A percentile compares a stretch with the other conserved stretches of the same genome.
Evolutionary conservation across 1,284 basidiomycete species (phyloP).

Genomic region (Sporisorium exsertum): DNA sequence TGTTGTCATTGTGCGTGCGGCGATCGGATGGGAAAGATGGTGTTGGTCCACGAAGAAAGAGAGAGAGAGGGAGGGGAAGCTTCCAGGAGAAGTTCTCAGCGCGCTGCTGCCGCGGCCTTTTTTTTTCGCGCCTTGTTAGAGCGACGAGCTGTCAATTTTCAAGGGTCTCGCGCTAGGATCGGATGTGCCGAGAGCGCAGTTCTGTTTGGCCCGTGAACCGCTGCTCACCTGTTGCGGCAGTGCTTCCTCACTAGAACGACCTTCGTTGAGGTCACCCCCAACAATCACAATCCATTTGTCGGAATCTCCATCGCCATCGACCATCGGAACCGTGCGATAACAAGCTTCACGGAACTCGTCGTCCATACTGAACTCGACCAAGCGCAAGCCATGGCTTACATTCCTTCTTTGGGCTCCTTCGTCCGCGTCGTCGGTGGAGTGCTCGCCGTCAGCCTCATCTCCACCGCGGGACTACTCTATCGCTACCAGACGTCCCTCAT

Average conservation of each 20-base stretch:
- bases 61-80: too few species aligned
- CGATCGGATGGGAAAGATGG: not conserved
- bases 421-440: conserved; percentile 50
- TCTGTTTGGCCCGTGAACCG: conserved; percentile 1
- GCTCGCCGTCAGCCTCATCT: conserved; percentile 54
- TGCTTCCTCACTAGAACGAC: not conserved
- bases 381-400: conserved; percentile 35
- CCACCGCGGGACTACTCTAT: conserved; percentile 64
- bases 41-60: conserved; percentile 4
- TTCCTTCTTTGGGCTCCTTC: conserved; percentile 42
- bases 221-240: too few species aligned
- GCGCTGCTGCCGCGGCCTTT: too few species aligned
- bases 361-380: too few species aligned
- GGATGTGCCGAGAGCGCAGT: conserved; percentile 1
- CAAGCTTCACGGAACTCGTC: too few species aligned
- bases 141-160: not conserved
- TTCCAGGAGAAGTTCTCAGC: not conserved
- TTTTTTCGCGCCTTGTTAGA: conserved; percentile 3
- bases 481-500: conserved; percentile 66
- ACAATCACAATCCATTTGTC: not conserved
- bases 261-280: not conserved
- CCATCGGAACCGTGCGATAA: too few species aligned
- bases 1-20: conserved; percentile 11
- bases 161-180: conserved; percentile 5
- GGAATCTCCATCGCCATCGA: not conserved